phyloP scores from a whole-genome alignment of 139 green algal species.

The Spirogloea muscicola region DNA sequence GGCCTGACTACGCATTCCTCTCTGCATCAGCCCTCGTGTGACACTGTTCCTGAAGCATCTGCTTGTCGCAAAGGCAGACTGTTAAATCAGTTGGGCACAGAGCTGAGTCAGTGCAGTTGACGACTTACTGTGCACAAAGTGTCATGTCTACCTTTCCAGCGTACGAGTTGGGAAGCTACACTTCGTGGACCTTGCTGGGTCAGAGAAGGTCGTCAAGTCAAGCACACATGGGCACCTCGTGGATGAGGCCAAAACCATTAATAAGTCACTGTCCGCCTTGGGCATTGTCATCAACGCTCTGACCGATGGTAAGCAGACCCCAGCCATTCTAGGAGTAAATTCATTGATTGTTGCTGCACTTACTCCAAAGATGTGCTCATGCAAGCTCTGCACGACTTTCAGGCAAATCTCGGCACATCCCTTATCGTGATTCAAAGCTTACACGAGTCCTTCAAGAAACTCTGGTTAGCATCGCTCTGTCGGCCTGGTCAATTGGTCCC shows the following conservation, averaged over 20 bases:
- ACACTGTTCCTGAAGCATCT: too few species aligned
- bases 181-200: slow-evolving; percentile 47
- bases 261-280: slow-evolving; percentile 48
- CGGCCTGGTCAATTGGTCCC: background rate
- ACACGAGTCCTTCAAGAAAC: slow-evolving; percentile 92
- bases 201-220: slow-evolving; percentile 48
- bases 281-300: slow-evolving; percentile 50
- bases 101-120: too few species aligned
- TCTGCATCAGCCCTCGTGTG: too few species aligned
- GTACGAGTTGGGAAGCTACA: slow-evolving; percentile 42
- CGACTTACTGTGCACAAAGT: too few species aligned
- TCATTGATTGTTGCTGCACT: too few species aligned
- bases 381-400: background rate
- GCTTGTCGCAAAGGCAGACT: too few species aligned
- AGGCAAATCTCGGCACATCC: slow-evolving; percentile 69
- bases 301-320: slow-evolving; percentile 22
- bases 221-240: slow-evolving; percentile 32
- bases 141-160: too few species aligned
- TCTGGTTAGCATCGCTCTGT: slow-evolving; percentile 48
- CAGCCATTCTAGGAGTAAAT: background rate
- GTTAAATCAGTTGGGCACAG: too few species aligned
- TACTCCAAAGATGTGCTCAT: background rate
- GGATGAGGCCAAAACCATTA: slow-evolving; percentile 50
- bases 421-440: slow-evolving; percentile 92
- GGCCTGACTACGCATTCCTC: too few species aligned